A percentile compares a stretch with the other conserved stretches of the same genome.
Evolutionary conservation across 257 asterid species (phyloP).

Genomic region (Solanum gracilifrons): DNA sequence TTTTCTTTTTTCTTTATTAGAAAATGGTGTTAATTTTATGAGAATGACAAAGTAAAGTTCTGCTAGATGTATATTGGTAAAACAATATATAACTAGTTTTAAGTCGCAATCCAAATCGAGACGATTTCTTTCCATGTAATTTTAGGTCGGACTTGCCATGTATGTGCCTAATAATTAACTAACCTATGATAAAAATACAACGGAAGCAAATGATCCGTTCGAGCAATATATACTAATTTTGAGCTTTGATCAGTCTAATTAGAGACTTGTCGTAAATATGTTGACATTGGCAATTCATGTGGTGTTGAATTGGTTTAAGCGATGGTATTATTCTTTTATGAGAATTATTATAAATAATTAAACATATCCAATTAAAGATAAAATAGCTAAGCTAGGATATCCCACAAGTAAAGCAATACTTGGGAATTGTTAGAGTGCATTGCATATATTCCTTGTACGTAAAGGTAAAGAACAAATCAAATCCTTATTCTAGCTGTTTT

Average conservation of each 20-base stretch:
- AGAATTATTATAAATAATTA: not conserved
- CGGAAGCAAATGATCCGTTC: too few species aligned
- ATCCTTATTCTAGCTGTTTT: not conserved
- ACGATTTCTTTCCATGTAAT: not conserved
- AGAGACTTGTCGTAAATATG: not conserved
- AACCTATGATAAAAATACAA: not conserved
- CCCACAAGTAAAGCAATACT: not conserved
- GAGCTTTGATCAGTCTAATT: not conserved
- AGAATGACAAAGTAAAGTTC: not conserved
- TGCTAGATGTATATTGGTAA: not conserved
- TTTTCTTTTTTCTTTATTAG: not conserved
- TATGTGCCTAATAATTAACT: not conserved
- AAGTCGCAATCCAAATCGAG: not conserved
- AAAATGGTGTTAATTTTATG: not conserved
- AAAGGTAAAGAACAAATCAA: not conserved
- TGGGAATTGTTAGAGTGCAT: not conserved
- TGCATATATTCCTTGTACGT: not conserved
- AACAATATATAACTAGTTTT: not conserved
- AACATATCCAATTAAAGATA: not conserved
- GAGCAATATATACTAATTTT: too few species aligned
- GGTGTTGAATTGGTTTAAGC: not conserved
- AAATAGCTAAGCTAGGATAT: not conserved
- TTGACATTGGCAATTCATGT: not conserved
- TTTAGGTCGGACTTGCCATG: not conserved
- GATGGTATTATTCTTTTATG: not conserved